Evolutionary conservation across 257 asterid species (phyloP), one percentile per base, ranked within the genome.

Genomic region (Penstemon newberryi): DNA sequence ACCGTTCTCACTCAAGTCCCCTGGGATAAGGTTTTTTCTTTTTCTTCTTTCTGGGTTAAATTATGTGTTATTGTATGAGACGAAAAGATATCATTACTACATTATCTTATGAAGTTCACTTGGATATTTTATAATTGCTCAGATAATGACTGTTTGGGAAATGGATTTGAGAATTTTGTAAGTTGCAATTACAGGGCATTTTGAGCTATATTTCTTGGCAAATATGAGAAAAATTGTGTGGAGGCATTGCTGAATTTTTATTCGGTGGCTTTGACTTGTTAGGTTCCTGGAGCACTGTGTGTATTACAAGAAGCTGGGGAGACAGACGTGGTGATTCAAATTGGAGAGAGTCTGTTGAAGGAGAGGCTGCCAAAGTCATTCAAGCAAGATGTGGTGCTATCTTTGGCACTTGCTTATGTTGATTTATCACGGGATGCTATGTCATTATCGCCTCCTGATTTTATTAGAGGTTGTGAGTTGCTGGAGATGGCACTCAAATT

Each of bases 291-390:
- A 75, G 93, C 96, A 15, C 70, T 94, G 80, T 80, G 95, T 72
- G 96, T 87, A 13, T 79, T 94, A 80, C 99, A 90, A 87, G 99
- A 94, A 71, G 81, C 96, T 41, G 99, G 99, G 71, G 97, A 94
- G 77, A 77, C 91, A 4, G 95, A 91, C 47, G 56, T 94, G 73
- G 99, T 87, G 70, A 86, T 94, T 82, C 90, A 84, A 76, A 87
- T 94, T 75, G 97, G 96, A 50, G 95, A 79, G 73, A 82, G 82
- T 75, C 82, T 94, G 88, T 71, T 94, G 78, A 90, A 83, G 72
- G 96, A 94, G 83, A 82, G 95, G 80, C 75, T 94, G 67, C 95
- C 96, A 5, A 94, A 94, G 83, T 78, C 96, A 46, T 91, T 90
- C 79, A 94, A 94, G 81, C 99, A 94, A 84, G 99, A 94, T 59